Evolutionary conservation across 1,284 basidiomycete species (phyloP).

Genomic region (Microbotryum saponariae): DNA sequence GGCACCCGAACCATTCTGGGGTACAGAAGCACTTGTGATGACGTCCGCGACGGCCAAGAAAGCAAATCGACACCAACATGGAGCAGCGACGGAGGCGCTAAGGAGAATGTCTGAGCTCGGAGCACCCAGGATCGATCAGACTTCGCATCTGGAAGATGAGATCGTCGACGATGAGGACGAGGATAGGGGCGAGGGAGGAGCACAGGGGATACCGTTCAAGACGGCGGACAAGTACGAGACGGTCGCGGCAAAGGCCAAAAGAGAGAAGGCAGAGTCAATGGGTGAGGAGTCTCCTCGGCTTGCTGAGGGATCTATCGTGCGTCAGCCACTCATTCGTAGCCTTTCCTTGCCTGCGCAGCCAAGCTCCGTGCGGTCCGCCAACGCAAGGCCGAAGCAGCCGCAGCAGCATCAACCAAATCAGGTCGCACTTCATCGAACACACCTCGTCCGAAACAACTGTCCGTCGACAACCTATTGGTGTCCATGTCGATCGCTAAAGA

Average conservation of each 20-base stretch:
- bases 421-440: too few relatives aligned
- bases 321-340: too few relatives aligned
- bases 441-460: neutral
- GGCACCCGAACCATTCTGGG: conserved; percentile 19
- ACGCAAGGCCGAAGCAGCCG: neutral
- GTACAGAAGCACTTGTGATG: neutral
- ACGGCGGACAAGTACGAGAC: conserved; percentile 13
- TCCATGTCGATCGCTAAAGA: neutral
- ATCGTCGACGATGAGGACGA: conserved; percentile 10
- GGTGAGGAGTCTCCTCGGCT: conserved; percentile 8
- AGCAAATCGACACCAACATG: neutral
- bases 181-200: neutral
- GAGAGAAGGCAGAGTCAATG: conserved; percentile 8
- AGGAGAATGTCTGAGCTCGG: conserved; percentile 12
- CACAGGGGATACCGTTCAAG: neutral
- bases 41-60: neutral
- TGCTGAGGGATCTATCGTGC: neutral
- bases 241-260: conserved; percentile 11
- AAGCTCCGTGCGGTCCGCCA: neutral
- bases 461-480: neutral
- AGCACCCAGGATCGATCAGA: conserved; percentile 4
- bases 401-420: neutral
- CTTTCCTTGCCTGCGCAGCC: neutral
- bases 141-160: conserved; percentile 2
- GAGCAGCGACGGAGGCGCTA: conserved; percentile 11